Base-by-base conservation (phyloP, 768 basidiomycete species). In the Gyrodon lividus region DNA sequence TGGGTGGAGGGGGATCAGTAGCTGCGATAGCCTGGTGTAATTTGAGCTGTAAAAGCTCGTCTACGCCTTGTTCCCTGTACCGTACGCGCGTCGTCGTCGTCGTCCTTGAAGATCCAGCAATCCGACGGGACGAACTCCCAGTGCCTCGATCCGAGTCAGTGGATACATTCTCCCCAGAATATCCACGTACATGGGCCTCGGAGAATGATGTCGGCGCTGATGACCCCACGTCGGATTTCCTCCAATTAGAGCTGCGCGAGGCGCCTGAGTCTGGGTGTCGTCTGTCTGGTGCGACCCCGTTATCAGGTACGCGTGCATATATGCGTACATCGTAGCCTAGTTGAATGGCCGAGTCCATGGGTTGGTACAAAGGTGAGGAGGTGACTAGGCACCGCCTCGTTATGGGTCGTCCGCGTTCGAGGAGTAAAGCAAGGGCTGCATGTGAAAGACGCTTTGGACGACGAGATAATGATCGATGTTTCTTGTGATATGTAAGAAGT, bases 41-140 rank as follows among this genome's bases (percentile, higher is more conserved):
- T 66, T 98, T 97, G 51, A 98, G 76, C 69, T 97, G 94, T 44
- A 98, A 72, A 22, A 97, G 77, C 71, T 98, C 95, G 66, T 98
- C 95, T 2, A 98, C 95, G 10, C 92, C 93, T 70, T 98, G 94
- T 63, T 95, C 92, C 50, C 90, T 81, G 63, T 86, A 92, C 31
- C 83, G 80, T 48, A 84, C 69, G 31, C 81, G 78, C 26, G 63
- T 60, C 10, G 67, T 58, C 13, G 64, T 58, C 33, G 49, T 50
- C 24, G 45, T 37, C 48, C 64, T 47, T 33, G 59, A 51, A 28
- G 53, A 51, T 2, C 49, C 64, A 17, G 62, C 50, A 38, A 44
- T 53, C 39, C 28, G 59, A 26, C 16, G 51, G 22, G 54, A 28
- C 4, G 59, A 39, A 17, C 48, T 52, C 22, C 61, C 57, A 30